A percentile compares a stretch with the other conserved stretches of the same genome.
These are phyloP conservation scores for Chenopodium album DNA, from an alignment of 148 eudicot species.

Conservation along the genomic window DNA sequence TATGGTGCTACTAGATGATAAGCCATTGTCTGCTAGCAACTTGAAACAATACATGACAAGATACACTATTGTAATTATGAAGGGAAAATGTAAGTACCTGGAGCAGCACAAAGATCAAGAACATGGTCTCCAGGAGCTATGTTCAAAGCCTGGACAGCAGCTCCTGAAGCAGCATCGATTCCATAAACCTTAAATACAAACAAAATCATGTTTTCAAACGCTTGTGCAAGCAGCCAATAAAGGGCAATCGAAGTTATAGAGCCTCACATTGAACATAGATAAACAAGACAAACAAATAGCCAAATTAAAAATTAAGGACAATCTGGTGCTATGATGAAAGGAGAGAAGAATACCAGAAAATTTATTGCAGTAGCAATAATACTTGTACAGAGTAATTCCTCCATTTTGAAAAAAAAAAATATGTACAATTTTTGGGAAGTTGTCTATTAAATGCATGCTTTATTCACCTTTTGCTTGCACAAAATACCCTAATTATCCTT, in stretches of 20 bases:
- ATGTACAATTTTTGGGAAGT: too few relatives aligned
- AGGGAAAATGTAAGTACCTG: conserved; percentile 47
- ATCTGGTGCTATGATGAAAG: not conserved
- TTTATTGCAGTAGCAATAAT: not conserved
- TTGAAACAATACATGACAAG: not conserved
- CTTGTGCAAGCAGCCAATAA: not conserved
- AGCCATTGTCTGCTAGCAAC: not conserved
- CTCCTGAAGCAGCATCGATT: conserved; percentile 98
- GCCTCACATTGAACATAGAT: not conserved
- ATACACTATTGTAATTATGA: not conserved
- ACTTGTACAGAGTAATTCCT: too few relatives aligned
- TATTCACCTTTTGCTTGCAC: too few relatives aligned
- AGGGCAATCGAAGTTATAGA: not conserved
- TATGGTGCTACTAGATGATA: not conserved
- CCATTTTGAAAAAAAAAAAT: too few relatives aligned
- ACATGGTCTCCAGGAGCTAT: conserved; percentile 69
- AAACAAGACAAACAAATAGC: not conserved
- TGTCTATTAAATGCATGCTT: too few relatives aligned
- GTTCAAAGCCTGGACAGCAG: conserved; percentile 82
- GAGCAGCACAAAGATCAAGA: conserved; percentile 97
- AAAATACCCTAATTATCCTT: too few relatives aligned
- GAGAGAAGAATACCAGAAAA: not conserved
- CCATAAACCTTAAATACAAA: conserved; percentile 65
- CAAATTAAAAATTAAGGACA: not conserved
- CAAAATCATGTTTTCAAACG: not conserved